Evolutionary conservation across 805 yeast species (phyloP), one percentile per base, ranked within the genome.

Genomic region (Tetrapisispora phaffii): DNA sequence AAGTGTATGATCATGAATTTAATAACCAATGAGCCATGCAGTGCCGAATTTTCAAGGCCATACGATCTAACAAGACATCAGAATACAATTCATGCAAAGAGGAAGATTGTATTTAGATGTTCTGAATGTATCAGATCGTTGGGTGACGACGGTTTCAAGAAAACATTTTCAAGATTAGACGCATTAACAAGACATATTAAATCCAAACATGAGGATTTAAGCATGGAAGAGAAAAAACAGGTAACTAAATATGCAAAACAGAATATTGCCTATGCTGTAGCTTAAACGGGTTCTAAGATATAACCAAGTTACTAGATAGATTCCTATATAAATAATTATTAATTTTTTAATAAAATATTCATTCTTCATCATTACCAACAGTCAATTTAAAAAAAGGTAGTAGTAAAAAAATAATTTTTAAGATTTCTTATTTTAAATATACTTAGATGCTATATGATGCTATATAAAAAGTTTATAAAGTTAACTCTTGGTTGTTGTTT

Each of bases 41-140:
- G 50, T 16, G 64, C 65, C 17, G 59, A 80, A 57, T 90, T 90
- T 59, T 87, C 97, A 16, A 77, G 98, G 58, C 95, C 96, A 17
- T 90, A 90, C 61, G 98, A 90, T 68, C 72, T 90, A 58, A 83
- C 89, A 22, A 77, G 98, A 56, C 98, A 90, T 65, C 96, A 90
- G 64, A 95, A 90, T 58, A 93, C 97, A 0, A 89, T 90, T 44
- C 98, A 90, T 63, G 93, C 97, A 1, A 74, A 84, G 40, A 83
- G 82, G 61, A 83, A 90, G 66, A 84, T 84, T 56, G 79, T 83
- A 41, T 93, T 81, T 70, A 80, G 84, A 60, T 90, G 98, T 65
- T 80, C 79, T 54, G 80, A 83, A 38, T 90, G 98, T 67, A 93
- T 67, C 20, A 55, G 61, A 44, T 65, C 68, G 2, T 59, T 65